Evolutionary conservation across 148 eudicot species (phyloP).

Genomic region (Limonium bicolor): DNA sequence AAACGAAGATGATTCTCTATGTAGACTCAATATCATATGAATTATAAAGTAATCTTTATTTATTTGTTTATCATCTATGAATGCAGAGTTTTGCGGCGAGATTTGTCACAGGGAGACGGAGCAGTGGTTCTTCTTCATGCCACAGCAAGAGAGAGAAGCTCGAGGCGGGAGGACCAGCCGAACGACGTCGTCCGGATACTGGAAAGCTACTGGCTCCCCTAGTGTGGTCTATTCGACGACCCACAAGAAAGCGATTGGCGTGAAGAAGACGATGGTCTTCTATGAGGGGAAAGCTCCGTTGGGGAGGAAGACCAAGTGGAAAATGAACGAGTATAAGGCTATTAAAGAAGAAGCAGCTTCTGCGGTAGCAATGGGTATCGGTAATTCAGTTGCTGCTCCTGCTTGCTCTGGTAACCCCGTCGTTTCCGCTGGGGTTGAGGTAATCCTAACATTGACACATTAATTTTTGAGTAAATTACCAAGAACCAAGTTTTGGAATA

Average conservation of each 20-base stretch:
- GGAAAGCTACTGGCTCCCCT: constrained; percentile 58
- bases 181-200: constrained; percentile 34
- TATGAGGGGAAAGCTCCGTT: constrained; percentile 39
- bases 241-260: constrained; percentile 20
- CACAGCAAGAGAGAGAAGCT: constrained; percentile 32
- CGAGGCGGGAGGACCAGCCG: constrained; percentile 43
- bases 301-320: constrained; percentile 44
- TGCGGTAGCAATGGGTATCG: constrained; percentile 6
- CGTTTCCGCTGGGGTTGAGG: no score
- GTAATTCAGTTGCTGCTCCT: no score
- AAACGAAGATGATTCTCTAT: background rate
- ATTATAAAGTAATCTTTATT: background rate
- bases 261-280: constrained; percentile 51
- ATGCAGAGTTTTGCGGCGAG: constrained; percentile 27
- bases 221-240: constrained; percentile 25
- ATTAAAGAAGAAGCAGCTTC: constrained; percentile 9
- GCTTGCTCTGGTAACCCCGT: no score
- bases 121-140: constrained; percentile 50
- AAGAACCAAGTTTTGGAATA: no score
- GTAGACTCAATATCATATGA: background rate
- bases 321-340: constrained; percentile 45
- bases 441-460: no score
- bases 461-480: no score
- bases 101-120: constrained; percentile 26
- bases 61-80: background rate